A percentile compares a stretch with the other conserved stretches of the same genome.
phyloP scores from a whole-genome alignment of 2,329 filamentous ascomycete species.

The Myriosclerotinia scirpicola region DNA sequence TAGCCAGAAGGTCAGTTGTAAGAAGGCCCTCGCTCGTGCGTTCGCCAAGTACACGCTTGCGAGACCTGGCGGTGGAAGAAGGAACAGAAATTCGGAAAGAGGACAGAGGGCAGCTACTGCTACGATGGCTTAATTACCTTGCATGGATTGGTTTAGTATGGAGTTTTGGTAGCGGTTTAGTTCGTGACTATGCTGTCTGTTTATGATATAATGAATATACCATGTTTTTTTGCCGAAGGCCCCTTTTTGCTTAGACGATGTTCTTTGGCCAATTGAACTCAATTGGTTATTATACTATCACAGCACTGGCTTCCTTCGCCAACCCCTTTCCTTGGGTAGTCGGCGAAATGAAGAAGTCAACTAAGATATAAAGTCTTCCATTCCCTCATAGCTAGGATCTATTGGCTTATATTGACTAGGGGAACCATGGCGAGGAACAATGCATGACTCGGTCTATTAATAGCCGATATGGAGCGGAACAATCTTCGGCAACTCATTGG shows the following conservation, averaged over 20 bases:
- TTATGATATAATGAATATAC: slow-evolving; percentile 23
- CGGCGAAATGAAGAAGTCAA: not conserved
- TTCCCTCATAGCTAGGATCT: not conserved
- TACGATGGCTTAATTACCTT: slow-evolving; percentile 22
- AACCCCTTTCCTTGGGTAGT: not conserved
- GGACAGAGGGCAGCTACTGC: slow-evolving; percentile 33
- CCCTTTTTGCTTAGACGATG: not conserved
- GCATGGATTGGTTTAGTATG: not conserved
- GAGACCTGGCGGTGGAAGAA: slow-evolving; percentile 38
- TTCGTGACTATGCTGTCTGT: not conserved
- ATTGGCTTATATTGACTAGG: not conserved
- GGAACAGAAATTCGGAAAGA: slow-evolving; percentile 33
- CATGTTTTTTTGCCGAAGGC: slow-evolving; percentile 1
- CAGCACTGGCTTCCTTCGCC: not conserved
- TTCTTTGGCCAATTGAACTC: not conserved
- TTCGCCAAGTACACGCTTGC: slow-evolving; percentile 89
- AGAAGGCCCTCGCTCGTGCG: slow-evolving; percentile 89
- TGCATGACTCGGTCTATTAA: not conserved
- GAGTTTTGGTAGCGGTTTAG: slow-evolving; percentile 8
- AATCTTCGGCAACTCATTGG: not conserved
- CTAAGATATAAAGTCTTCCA: not conserved
- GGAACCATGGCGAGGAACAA: not conserved
- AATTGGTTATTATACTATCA: not conserved
- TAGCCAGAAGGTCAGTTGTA: slow-evolving; percentile 95
- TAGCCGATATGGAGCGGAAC: not conserved